Evolutionary conservation across 2,329 filamentous ascomycete species (phyloP).

Genomic region (Aspergillus tanneri): DNA sequence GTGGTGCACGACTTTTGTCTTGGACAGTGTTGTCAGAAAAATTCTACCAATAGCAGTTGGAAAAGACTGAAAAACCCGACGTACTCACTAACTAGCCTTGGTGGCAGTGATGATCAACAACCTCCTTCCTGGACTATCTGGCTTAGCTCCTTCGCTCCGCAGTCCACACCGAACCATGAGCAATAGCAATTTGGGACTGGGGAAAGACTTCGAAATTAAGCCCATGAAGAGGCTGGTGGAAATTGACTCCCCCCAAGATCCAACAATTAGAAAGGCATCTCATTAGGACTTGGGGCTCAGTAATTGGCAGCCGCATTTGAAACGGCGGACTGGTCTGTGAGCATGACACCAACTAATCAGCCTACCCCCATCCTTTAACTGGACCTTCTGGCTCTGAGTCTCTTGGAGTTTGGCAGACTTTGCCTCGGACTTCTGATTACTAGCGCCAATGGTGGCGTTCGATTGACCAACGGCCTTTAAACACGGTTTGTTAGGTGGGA

Average conservation of each 20-base stretch:
- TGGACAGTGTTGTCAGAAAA: background rate
- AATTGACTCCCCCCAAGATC: too few species aligned
- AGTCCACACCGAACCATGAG: background rate
- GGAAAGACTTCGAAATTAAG: background rate
- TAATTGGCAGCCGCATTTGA: background rate
- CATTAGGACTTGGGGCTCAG: too few species aligned
- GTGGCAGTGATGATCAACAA: constrained; percentile 14
- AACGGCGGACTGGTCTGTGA: background rate
- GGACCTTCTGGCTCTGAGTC: background rate
- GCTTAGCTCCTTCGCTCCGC: background rate
- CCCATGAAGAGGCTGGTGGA: background rate
- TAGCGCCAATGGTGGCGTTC: constrained; percentile 15
- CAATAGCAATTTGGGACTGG: background rate
- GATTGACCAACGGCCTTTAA: constrained; percentile 19
- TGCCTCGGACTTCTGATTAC: constrained; percentile 14
- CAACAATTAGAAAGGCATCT: too few species aligned
- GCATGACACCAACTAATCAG: background rate
- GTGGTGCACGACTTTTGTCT: background rate
- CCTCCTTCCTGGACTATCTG: background rate
- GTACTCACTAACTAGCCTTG: background rate
- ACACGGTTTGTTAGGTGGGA: constrained; percentile 15
- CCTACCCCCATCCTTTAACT: background rate
- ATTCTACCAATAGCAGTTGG: constrained; percentile 17
- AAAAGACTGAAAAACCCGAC: constrained; percentile 5
- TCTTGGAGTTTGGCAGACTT: constrained; percentile 16